Evolutionary conservation across 164 flowering plant species (phyloP).

Genomic region (Litsea cubeba): DNA sequence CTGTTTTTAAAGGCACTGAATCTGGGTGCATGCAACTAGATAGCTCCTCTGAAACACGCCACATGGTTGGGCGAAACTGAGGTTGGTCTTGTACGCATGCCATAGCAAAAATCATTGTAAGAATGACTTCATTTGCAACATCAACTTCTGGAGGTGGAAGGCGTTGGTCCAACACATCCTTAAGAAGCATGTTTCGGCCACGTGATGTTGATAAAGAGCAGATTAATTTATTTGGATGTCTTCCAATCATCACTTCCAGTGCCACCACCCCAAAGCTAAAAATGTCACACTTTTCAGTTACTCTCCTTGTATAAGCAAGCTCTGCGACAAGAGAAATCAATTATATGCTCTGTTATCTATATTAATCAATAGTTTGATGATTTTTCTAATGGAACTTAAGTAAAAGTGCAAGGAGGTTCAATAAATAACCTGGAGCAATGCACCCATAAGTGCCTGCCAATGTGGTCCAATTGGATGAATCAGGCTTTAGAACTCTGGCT

Average conservation of each 20-base stretch:
- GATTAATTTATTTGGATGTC: constrained; percentile 9
- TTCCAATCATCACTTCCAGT: constrained; percentile 1
- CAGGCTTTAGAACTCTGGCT: constrained; percentile 3
- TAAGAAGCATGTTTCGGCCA: neutral
- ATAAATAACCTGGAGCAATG: constrained; percentile 3
- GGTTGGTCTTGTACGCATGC: neutral
- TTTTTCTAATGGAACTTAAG: too few species aligned
- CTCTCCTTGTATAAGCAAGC: constrained; percentile 6
- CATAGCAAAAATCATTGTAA: neutral
- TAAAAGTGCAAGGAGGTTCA: too few species aligned
- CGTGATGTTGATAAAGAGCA: neutral
- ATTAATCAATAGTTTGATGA: too few species aligned
- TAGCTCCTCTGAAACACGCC: neutral
- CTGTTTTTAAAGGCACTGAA: neutral
- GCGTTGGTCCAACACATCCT: constrained; percentile 5
- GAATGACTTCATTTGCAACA: neutral
- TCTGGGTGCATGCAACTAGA: neutral
- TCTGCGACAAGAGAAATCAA: neutral
- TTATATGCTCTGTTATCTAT: too few species aligned
- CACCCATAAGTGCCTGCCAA: constrained; percentile 5
- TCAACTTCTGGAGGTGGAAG: neutral
- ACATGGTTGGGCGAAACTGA: neutral
- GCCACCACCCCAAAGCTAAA: neutral
- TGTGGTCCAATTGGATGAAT: constrained; percentile 6
- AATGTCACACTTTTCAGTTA: constrained; percentile 2